These are phyloP conservation scores for Paramecium primaurelia DNA, from an alignment of 73 alveolate species.

Conservation along the genomic window DNA sequence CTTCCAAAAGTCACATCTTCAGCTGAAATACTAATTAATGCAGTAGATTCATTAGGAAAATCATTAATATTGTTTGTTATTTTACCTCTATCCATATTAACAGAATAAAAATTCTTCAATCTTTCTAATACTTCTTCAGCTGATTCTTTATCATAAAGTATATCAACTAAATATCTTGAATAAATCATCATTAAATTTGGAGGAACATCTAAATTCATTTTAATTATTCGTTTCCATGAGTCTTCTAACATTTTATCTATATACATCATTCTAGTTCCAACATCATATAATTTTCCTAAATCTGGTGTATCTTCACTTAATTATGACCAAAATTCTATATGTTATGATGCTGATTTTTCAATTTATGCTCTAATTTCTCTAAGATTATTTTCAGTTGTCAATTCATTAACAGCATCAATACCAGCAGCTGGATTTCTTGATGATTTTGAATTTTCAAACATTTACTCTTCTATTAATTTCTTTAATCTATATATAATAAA, in stretches of 20 bases:
- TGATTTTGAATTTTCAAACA: conserved; percentile 50
- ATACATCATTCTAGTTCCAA: conserved; percentile 51
- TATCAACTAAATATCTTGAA: conserved; percentile 47
- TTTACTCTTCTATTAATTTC: conserved; percentile 52
- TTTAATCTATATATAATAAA: conserved; percentile 54
- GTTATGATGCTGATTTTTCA: conserved; percentile 52
- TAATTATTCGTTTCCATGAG: conserved; percentile 27
- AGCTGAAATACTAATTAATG: conserved; percentile 56
- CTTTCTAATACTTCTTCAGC: conserved; percentile 54
- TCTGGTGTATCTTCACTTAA: conserved; percentile 62
- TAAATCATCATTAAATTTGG: conserved; percentile 55
- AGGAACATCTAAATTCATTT: conserved; percentile 57
- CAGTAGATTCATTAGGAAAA: conserved; percentile 63
- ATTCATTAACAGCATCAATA: conserved; percentile 41
- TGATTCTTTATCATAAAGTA: conserved; percentile 51
- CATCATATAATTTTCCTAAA: conserved; percentile 53
- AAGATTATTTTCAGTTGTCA: conserved; percentile 19
- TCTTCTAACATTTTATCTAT: conserved; percentile 46
- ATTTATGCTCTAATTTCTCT: conserved; percentile 15
- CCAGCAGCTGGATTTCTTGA: conserved; percentile 11
- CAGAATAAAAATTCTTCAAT: conserved; percentile 47
- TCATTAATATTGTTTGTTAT: conserved; percentile 56
- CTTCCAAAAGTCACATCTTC: conserved; percentile 63
- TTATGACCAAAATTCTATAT: conserved; percentile 58
- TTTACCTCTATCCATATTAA: conserved; percentile 56